Base-by-base conservation (phyloP, 2,329 filamentous ascomycete species). In the Elsinoe fawcettii region DNA sequence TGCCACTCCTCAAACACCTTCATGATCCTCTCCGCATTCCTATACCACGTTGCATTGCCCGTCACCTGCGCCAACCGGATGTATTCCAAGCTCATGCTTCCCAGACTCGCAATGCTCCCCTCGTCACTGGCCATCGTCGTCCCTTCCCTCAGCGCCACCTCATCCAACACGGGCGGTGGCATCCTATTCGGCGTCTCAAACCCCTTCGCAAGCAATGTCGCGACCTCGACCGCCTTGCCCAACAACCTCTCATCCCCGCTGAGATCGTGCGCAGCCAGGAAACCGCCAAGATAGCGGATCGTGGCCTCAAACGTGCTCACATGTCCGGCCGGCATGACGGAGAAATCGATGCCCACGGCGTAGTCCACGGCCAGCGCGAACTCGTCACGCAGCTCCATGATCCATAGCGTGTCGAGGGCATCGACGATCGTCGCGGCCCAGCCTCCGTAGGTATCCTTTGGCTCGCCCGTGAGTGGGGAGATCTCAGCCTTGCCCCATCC, bases 101-200 rank as follows among this genome's bases (percentile, higher is more conserved):
- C 62, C 81, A 78, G 5, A 77, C 75, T 5, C 79, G 66, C 37
- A 77, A 65, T 49, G 72, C 67, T 18, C 64, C 63, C 3, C 60
- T 60, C 3, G 67, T 65, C 7, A 69, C 68, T 27, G 57, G 58
- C 58, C 72, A 68, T 16, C 16, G n/a, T 23, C 63, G 22, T 5
- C 57, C 58, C 6, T 64, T 65, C 18, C 58, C 36, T 4, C 57
- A 57, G 23, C 58, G 58, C 22, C 62, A 66, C 55, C 73, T 74
- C 78, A 79, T 82, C 53, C 78, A 74, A 72, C 81, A 84, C 53
- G 77, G 76, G 8, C 41, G 81, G 72, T 0, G 85, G 85, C 77
- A 88, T 82, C n/a, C 77, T 76, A 65, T 84, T 86, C 1, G 81
- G 80, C 8, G 85, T 87, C 62, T 87, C 84, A 63, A 86, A 87